Base-by-base conservation (phyloP, 1,284 basidiomycete genomes). In the Flammula alnicola region DNA sequence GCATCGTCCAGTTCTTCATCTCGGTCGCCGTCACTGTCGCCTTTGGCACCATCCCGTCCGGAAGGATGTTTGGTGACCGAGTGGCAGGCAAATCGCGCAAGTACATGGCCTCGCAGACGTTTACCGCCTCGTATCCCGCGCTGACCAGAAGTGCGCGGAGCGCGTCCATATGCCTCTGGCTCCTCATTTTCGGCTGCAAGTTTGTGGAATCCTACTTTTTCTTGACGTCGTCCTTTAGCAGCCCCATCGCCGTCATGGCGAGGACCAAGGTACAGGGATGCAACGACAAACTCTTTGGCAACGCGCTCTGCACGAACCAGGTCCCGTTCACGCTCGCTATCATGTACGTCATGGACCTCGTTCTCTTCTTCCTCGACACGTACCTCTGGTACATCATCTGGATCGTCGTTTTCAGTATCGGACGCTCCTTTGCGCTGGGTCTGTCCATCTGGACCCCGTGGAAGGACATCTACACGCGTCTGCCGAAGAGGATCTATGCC, bases 301-400 rank as follows among this genome's bases (percentile, higher is more conserved):
- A 66, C 49, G 78, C 76, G 1, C 76, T 97, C 5, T 97, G 95
- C 74, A 77, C 81, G 38, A 93, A 95, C 64, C 95, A 98, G 54
- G 88, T 95, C 33, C 83, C 87, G 0, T 96, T 97, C 73, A 86
- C 95, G 1, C 80, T 98, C 52, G 76, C 93, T 19, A 92, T 96
- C 79, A 98, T 97, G 95, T 97, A 95, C 73, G 69, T 95, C 69
- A 95, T 98, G 94, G 95, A 97, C 66, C 71, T 97, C 51, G 79
- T 91, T 44, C 78, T 97, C 59, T 98, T 97, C 85, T 98, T 98
- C 83, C 76, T 98, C 72, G 95, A 98, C 76, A 98, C 95, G 35
- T 98, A 96, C 78, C 74, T 98, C 39, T 98, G 95, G 95, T 96
- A 91, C 74, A 86, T 91, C 72, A 95, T 97, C 67, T 98, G 95